phyloP scores from a whole-genome alignment of 1,139 yeast species.

The Taiozyma sp. region DNA sequence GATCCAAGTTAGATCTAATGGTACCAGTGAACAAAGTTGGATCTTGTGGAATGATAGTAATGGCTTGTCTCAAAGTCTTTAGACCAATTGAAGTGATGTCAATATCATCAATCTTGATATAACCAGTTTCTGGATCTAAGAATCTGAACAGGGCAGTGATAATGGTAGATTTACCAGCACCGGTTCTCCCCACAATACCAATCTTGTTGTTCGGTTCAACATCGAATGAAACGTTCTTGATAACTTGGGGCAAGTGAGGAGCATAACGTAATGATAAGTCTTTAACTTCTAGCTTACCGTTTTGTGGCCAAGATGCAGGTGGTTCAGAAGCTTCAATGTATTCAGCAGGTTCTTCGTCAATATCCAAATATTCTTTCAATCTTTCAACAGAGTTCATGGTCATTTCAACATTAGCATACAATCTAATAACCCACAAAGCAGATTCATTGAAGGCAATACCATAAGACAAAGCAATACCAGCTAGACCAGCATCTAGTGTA shows the following conservation, averaged over 20 bases:
- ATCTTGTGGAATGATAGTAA: slow-evolving; percentile 92
- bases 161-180: slow-evolving; percentile 97
- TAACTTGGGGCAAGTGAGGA: slow-evolving; percentile 82
- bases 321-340: slow-evolving; percentile 66
- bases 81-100: slow-evolving; percentile 85
- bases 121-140: slow-evolving; percentile 86
- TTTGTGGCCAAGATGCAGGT: slow-evolving; percentile 74
- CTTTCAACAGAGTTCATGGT: slow-evolving; percentile 96
- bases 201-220: slow-evolving; percentile 80
- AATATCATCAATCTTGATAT: slow-evolving; percentile 76
- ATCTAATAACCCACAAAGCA: slow-evolving; percentile 90
- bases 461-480: slow-evolving; percentile 90
- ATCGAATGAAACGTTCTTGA: slow-evolving; percentile 77
- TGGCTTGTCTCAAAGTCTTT: slow-evolving; percentile 71
- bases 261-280: slow-evolving; percentile 85
- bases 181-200: slow-evolving; percentile 97
- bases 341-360: slow-evolving; percentile 82
- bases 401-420: slow-evolving; percentile 87
- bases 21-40: slow-evolving; percentile 90
- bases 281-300: slow-evolving; percentile 73
- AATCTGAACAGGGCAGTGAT: slow-evolving; percentile 93
- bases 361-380: slow-evolving; percentile 72
- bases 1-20: slow-evolving; percentile 75
- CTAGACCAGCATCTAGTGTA: slow-evolving; percentile 83
- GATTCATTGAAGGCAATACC: slow-evolving; percentile 86